These are phyloP conservation scores for Cercospora berteroae DNA, from an alignment of 2,329 filamentous ascomycete species.

Conservation along the genomic window DNA sequence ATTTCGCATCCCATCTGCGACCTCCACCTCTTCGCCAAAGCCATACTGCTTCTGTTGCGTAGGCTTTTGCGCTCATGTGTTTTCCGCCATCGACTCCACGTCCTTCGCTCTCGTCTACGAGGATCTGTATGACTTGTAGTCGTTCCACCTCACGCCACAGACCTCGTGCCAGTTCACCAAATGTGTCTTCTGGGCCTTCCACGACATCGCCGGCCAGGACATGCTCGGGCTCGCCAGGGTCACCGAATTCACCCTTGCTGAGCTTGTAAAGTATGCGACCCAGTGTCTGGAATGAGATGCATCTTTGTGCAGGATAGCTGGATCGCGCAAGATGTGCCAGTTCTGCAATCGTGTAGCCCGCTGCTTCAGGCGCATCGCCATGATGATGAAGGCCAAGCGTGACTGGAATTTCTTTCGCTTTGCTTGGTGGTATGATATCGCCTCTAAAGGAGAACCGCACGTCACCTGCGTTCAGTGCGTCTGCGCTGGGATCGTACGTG, in stretches of 20 bases:
- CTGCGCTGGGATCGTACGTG: slow-evolving; percentile 78
- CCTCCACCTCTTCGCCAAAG: slow-evolving; percentile 72
- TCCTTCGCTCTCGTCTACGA: slow-evolving; percentile 70
- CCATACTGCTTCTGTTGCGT: slow-evolving; percentile 88
- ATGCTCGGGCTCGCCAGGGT: slow-evolving; percentile 44
- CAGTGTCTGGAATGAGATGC: slow-evolving; percentile 86
- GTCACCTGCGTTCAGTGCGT: slow-evolving; percentile 68
- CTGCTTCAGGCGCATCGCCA: slow-evolving; percentile 84
- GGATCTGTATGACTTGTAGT: slow-evolving; percentile 70
- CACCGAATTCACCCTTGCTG: slow-evolving; percentile 68
- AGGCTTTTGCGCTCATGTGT: slow-evolving; percentile 77
- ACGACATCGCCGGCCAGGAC: slow-evolving; percentile 13
- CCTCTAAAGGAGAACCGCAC: slow-evolving; percentile 89
- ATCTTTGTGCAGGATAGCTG: slow-evolving; percentile 79
- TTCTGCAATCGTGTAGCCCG: slow-evolving; percentile 89
- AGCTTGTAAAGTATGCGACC: slow-evolving; percentile 81
- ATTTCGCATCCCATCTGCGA: slow-evolving; percentile 54
- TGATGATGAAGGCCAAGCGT: slow-evolving; percentile 89
- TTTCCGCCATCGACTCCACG: slow-evolving; percentile 55
- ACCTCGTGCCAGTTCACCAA: slow-evolving; percentile 61
- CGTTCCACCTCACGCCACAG: slow-evolving; percentile 80
- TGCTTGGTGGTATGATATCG: slow-evolving; percentile 71
- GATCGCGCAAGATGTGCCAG: slow-evolving; percentile 77
- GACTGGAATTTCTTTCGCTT: slow-evolving; percentile 70
- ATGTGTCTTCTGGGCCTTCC: slow-evolving; percentile 48